Conservation (phyloP, 805 yeast genomes). For the Zygosaccharomyces bisporus region DNA sequence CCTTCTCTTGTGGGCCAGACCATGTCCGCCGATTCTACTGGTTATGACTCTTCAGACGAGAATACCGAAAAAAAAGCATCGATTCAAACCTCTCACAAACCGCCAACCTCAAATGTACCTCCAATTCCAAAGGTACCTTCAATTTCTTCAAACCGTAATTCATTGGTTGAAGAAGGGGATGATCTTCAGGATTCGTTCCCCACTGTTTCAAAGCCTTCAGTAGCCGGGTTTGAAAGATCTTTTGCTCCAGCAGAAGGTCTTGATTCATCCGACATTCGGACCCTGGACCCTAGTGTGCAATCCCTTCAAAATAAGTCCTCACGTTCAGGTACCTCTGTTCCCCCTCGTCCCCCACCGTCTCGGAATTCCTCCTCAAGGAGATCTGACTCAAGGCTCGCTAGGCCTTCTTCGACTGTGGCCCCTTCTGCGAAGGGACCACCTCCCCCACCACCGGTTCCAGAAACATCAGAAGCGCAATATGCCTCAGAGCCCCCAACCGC, state of each 20-base stretch:
- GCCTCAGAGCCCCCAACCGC: not conserved
- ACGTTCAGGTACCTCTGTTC: not conserved
- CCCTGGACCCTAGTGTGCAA: not conserved
- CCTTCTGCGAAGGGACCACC: not conserved
- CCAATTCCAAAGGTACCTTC: not conserved
- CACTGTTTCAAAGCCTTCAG: not conserved
- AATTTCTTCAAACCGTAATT: not conserved
- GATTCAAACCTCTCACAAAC: not conserved
- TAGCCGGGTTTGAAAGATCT: not conserved
- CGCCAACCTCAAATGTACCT: not conserved
- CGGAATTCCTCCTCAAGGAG: slow-evolving; percentile 1
- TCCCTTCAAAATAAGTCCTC: not conserved
- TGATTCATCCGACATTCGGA: not conserved
- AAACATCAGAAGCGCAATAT: not conserved
- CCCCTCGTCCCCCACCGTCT: slow-evolving; percentile 6
- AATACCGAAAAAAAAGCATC: slow-evolving; percentile 8
- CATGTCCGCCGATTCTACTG: slow-evolving; percentile 6
- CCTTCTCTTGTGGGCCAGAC: not conserved
- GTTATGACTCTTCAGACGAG: slow-evolving; percentile 25
- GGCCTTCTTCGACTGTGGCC: not conserved
- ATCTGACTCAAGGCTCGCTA: not conserved
- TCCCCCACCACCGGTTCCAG: not conserved
- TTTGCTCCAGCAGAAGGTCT: not conserved
- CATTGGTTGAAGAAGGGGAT: not conserved
- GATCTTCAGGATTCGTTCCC: not conserved